Conservation (phyloP, 257 asterid species). For the Fraxinus excelsior region DNA sequence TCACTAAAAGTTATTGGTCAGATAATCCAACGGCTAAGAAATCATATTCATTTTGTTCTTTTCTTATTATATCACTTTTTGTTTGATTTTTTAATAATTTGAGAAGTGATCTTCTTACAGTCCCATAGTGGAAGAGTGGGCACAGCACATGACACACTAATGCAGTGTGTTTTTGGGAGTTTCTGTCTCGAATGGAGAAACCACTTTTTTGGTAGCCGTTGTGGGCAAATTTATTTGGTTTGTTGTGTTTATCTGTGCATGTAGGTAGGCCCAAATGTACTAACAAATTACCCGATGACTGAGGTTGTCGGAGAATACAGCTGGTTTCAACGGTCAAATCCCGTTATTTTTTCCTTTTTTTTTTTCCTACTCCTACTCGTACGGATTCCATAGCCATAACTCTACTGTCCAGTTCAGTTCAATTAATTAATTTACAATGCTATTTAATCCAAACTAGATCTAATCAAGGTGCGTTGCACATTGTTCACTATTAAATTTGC, state of each 20-base stretch:
- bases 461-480: too few relatives aligned
- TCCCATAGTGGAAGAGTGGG: slow-evolving; percentile 28
- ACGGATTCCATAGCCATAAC: too few relatives aligned
- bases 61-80: slow-evolving; percentile 6
- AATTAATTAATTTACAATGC: too few relatives aligned
- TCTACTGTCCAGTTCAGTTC: too few relatives aligned
- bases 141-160: too few relatives aligned
- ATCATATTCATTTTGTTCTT: slow-evolving; percentile 40
- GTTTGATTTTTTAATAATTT: slow-evolving; percentile 19
- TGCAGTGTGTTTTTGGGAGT: slow-evolving; percentile 2
- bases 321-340: slow-evolving; percentile 70
- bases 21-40: slow-evolving; percentile 64
- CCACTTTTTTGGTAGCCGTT: slow-evolving; percentile 70
- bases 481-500: too few relatives aligned
- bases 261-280: slow-evolving; percentile 23
- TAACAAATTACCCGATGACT: slow-evolving; percentile 42
- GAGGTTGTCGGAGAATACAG: slow-evolving; percentile 51
- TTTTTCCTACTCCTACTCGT: not conserved
- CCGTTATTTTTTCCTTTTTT: not conserved
- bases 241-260: too few relatives aligned
- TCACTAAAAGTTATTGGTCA: slow-evolving; percentile 46
- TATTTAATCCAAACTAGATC: too few relatives aligned
- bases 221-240: too few relatives aligned
- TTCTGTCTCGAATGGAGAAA: slow-evolving; percentile 38
- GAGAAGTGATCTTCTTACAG: slow-evolving; percentile 31